phyloP scores from a whole-genome alignment of 2,329 filamentous ascomycete species.

The Fusarium albosuccineum region DNA sequence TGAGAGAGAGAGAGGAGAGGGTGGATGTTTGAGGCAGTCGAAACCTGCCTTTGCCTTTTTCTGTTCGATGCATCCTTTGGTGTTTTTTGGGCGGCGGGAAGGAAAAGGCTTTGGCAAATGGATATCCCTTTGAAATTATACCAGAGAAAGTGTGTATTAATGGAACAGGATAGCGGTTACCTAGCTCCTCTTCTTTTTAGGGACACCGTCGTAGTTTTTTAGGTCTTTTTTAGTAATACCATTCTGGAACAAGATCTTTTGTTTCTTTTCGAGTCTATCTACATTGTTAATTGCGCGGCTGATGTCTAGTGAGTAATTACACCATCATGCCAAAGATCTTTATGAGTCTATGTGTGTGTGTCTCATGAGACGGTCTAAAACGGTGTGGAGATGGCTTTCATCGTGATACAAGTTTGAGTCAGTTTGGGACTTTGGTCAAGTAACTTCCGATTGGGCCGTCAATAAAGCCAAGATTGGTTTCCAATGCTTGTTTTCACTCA shows the following conservation, averaged over 20 bases:
- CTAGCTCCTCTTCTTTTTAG: constrained; percentile 12
- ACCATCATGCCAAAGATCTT: neutral
- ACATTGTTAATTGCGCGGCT: no score
- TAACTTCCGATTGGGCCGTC: neutral
- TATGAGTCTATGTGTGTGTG: neutral
- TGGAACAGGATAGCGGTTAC: constrained; percentile 32
- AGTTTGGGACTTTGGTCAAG: constrained; percentile 18
- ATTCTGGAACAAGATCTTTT: no score
- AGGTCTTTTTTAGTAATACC: constrained; percentile 32
- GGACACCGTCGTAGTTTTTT: constrained; percentile 6
- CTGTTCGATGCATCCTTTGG: constrained; percentile 38
- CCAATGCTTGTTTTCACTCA: neutral
- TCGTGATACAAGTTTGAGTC: neutral
- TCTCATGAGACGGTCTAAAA: neutral
- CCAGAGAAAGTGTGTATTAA: constrained; percentile 29
- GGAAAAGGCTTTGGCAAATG: constrained; percentile 36
- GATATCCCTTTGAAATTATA: constrained; percentile 46
- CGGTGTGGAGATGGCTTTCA: neutral
- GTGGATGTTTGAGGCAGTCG: constrained; percentile 15
- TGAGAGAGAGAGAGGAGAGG: constrained; percentile 5
- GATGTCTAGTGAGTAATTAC: neutral
- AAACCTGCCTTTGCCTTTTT: constrained; percentile 28
- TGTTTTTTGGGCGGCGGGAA: constrained; percentile 33
- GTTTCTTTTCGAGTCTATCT: no score
- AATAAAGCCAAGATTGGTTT: no score